These are phyloP conservation scores for Auricularia sp. DNA, from an alignment of 768 basidiomycete genomes.

Conservation along the genomic window DNA sequence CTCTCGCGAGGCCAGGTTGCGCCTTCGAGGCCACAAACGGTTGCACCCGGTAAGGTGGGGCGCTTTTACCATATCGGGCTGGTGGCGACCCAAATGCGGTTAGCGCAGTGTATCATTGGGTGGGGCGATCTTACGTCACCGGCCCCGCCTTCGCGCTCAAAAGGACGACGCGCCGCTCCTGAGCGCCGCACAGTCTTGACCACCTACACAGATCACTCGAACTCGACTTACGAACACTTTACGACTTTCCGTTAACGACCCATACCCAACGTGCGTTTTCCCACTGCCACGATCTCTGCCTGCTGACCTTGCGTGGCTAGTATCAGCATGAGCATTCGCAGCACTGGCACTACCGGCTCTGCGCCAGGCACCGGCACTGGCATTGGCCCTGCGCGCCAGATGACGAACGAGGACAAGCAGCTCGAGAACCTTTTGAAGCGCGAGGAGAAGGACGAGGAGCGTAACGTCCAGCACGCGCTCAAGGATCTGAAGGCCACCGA, in stretches of 20 bases:
- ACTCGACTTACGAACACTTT: neutral
- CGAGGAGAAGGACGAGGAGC: conserved; percentile 45
- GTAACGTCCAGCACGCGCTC: conserved; percentile 38
- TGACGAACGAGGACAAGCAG: conserved; percentile 23
- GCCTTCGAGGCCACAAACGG: too few relatives aligned
- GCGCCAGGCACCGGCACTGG: neutral
- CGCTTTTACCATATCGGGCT: too few relatives aligned
- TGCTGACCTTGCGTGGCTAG: neutral
- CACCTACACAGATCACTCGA: too few relatives aligned
- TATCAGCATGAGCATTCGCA: neutral
- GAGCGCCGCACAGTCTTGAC: too few relatives aligned
- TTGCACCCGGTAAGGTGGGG: too few relatives aligned
- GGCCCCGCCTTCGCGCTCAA: too few relatives aligned
- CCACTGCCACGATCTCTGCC: too few relatives aligned
- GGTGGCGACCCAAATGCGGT: too few relatives aligned
- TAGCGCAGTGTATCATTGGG: too few relatives aligned
- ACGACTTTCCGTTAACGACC: neutral
- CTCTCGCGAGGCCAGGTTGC: too few relatives aligned
- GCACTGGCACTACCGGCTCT: neutral
- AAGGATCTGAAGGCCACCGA: conserved; percentile 45
- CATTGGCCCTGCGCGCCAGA: conserved; percentile 15
- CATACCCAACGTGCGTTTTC: neutral
- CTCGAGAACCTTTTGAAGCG: conserved; percentile 35
- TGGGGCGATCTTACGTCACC: too few relatives aligned
- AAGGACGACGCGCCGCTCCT: too few relatives aligned